Percentiles rank a stretch among this genome's conserved stretches.
Conservation (phyloP, 2,329 filamentous ascomycete genomes). For the Aciculosporium take region DNA sequence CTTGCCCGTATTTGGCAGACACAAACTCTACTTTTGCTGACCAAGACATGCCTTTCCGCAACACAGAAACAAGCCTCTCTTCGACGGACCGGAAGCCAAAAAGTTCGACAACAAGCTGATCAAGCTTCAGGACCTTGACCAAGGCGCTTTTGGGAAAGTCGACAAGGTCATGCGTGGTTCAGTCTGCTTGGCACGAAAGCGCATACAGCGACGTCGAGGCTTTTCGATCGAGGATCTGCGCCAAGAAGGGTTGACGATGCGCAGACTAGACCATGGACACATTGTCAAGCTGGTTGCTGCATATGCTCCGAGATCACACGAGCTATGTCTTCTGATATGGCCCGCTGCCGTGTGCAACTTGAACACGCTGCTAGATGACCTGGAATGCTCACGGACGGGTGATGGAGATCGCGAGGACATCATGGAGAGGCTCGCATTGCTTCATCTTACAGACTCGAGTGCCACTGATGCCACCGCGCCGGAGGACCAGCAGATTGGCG, state of each 20-base stretch:
- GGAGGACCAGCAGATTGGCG: conserved; percentile 10
- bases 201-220: conserved; percentile 22
- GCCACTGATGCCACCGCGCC: conserved; percentile 18
- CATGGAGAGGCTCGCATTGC: conserved; percentile 20
- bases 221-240: conserved; percentile 27
- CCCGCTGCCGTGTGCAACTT: conserved; percentile 33
- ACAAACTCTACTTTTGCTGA: neutral
- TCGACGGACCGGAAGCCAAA: conserved; percentile 18
- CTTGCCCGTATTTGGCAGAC: neutral
- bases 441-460: conserved; percentile 24
- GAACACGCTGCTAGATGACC: conserved; percentile 26
- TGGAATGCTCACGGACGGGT: conserved; percentile 25
- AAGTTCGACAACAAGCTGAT: conserved; percentile 19
- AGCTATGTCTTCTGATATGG: conserved; percentile 32
- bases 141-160: conserved; percentile 29
- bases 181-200: conserved; percentile 31
- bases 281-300: conserved; percentile 33
- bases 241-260: conserved; percentile 33
- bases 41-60: neutral
- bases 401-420: conserved; percentile 27
- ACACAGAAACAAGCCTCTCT: conserved; percentile 17
- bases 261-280: conserved; percentile 31
- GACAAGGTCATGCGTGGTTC: conserved; percentile 26
- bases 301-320: conserved; percentile 25
- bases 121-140: conserved; percentile 24